phyloP scores from a whole-genome alignment of 345 rosid species.

The Sonneratia alba region DNA sequence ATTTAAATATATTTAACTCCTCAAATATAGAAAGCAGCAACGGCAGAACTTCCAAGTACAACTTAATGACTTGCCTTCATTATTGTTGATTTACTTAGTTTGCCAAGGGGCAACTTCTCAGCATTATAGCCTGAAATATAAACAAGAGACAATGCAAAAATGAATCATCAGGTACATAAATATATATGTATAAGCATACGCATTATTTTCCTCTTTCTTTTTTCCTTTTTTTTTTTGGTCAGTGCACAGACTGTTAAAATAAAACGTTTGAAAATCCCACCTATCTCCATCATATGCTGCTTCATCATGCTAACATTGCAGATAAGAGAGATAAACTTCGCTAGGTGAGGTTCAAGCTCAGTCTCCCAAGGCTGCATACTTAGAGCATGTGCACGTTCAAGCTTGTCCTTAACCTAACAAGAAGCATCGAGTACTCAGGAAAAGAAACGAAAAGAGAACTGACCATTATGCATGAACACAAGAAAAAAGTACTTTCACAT shows the following conservation, averaged over 20 bases:
- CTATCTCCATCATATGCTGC: slow-evolving; percentile 92
- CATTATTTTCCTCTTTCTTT: background rate
- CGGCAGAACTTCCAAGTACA: background rate
- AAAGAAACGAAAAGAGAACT: background rate
- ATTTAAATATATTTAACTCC: background rate
- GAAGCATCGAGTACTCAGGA: slow-evolving; percentile 8
- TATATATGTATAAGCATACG: background rate
- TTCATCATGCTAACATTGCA: slow-evolving; percentile 87
- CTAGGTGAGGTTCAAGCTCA: slow-evolving; percentile 56
- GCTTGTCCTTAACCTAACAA: slow-evolving; percentile 36
- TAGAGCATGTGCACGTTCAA: slow-evolving; percentile 14
- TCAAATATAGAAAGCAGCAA: background rate
- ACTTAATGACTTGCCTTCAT: slow-evolving; percentile 29
- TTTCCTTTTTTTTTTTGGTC: background rate
- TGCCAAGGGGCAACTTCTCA: slow-evolving; percentile 88
- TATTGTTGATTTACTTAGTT: slow-evolving; percentile 74
- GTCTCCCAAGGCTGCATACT: slow-evolving; percentile 48
- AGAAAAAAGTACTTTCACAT: background rate
- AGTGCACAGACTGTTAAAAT: background rate
- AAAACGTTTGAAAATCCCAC: slow-evolving; percentile 27
- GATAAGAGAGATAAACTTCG: slow-evolving; percentile 71
- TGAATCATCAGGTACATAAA: background rate
- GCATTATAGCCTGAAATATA: slow-evolving; percentile 63
- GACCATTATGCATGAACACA: background rate
- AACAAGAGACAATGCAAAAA: slow-evolving; percentile 9